Percentiles rank a stretch among this genome's conserved stretches.
Conservation (phyloP, 495 filamentous ascomycete genomes). For the Copromyces sp. region DNA sequence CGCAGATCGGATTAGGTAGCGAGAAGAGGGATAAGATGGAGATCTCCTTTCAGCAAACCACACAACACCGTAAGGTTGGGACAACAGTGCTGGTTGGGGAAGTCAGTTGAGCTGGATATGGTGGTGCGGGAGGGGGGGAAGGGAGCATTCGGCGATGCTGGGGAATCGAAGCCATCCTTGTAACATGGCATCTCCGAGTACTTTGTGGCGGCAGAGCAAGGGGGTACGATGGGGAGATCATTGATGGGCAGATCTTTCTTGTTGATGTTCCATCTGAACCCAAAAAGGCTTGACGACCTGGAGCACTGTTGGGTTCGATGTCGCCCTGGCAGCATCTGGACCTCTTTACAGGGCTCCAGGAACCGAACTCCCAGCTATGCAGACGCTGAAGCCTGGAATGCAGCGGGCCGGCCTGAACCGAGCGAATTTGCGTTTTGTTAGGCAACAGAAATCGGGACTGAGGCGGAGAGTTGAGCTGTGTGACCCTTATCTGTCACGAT, state of each 20-base stretch:
- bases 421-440: slow-evolving; percentile 6
- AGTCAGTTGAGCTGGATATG: slow-evolving; percentile 5
- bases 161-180: background rate
- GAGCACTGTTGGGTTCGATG: background rate
- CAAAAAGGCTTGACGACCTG: background rate
- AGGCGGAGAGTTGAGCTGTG: background rate
- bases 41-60: slow-evolving; percentile 2
- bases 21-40: slow-evolving; percentile 9
- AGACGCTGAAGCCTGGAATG: background rate
- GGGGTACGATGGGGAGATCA: slow-evolving; percentile 15
- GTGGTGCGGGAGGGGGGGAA: slow-evolving; percentile 11
- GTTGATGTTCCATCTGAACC: slow-evolving; percentile 10
- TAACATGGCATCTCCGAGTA: slow-evolving; percentile 8
- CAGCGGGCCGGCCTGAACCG: slow-evolving; percentile 6
- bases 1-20: slow-evolving; percentile 18
- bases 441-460: background rate
- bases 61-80: slow-evolving; percentile 4
- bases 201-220: slow-evolving; percentile 6
- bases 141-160: slow-evolving; percentile 7
- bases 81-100: slow-evolving; percentile 5
- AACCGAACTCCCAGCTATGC: background rate
- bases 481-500: background rate
- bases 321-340: background rate
- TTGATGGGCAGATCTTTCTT: slow-evolving; percentile 20
- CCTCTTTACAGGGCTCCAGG: background rate